Conservation (phyloP, 306 rosid species). For the Mucuna pruriens region DNA sequence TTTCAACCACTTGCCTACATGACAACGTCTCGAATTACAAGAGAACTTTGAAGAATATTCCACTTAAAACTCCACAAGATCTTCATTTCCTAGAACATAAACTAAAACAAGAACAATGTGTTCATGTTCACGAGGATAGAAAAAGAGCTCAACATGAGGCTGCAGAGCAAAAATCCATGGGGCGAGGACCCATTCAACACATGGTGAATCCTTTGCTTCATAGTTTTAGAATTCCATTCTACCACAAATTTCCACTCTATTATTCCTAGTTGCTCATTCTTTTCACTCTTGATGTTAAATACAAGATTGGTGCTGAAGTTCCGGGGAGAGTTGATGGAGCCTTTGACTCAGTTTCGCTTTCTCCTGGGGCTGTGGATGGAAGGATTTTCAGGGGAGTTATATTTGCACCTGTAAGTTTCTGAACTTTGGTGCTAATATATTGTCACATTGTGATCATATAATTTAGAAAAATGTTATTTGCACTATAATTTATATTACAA, state of each 20-base stretch:
- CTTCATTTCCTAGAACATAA: slow-evolving; percentile 41
- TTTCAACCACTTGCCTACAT: slow-evolving; percentile 42
- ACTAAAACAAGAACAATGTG: slow-evolving; percentile 44
- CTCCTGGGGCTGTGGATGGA: slow-evolving; percentile 75
- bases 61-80: slow-evolving; percentile 44
- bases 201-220: slow-evolving; percentile 41
- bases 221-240: background rate
- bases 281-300: slow-evolving; percentile 14
- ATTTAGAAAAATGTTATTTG: too few relatives aligned
- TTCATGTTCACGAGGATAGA: slow-evolving; percentile 38
- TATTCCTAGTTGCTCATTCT: background rate
- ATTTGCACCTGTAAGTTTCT: slow-evolving; percentile 72
- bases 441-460: background rate
- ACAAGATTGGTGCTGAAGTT: slow-evolving; percentile 75
- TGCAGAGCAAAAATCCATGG: slow-evolving; percentile 36
- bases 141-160: slow-evolving; percentile 38
- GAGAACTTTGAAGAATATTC: slow-evolving; percentile 21
- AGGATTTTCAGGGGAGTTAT: slow-evolving; percentile 71
- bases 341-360: slow-evolving; percentile 70
- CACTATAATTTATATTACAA: too few relatives aligned
- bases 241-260: background rate
- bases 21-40: slow-evolving; percentile 35
- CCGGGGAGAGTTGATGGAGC: slow-evolving; percentile 75
- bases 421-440: background rate
- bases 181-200: slow-evolving; percentile 51